phyloP scores from a whole-genome alignment of 257 asterid genomes.

The Petunia axillaris region DNA sequence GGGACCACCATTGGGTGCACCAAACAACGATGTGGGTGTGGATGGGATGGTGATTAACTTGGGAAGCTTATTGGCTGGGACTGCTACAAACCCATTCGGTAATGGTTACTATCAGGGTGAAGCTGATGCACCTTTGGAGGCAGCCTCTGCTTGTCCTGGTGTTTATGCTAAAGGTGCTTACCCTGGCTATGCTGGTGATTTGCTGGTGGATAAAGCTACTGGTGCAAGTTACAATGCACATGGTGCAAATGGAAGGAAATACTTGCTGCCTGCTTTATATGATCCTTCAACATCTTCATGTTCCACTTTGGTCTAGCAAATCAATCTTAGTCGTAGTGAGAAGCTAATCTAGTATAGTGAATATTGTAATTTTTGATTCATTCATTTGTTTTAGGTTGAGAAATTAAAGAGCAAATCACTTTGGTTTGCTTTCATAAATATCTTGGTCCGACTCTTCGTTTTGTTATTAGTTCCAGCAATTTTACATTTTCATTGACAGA shows the following conservation, averaged over 20 bases:
- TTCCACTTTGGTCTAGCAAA: slow-evolving; percentile 59
- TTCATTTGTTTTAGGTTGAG: slow-evolving; percentile 24
- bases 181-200: slow-evolving; percentile 75
- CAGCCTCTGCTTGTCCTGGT: slow-evolving; percentile 78
- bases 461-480: background rate
- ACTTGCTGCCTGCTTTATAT: slow-evolving; percentile 64
- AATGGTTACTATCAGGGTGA: slow-evolving; percentile 73
- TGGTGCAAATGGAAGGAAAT: slow-evolving; percentile 64
- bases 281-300: slow-evolving; percentile 69
- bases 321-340: no score
- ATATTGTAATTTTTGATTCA: slow-evolving; percentile 26
- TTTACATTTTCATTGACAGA: no score
- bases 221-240: slow-evolving; percentile 85
- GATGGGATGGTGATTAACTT: slow-evolving; percentile 63
- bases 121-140: slow-evolving; percentile 66
- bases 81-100: slow-evolving; percentile 75
- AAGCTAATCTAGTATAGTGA: background rate
- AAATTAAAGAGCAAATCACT: background rate
- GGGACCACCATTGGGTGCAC: slow-evolving; percentile 62
- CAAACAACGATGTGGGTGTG: slow-evolving; percentile 70
- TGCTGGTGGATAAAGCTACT: slow-evolving; percentile 58
- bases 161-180: slow-evolving; percentile 78
- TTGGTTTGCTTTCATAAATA: background rate
- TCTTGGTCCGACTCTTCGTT: background rate
- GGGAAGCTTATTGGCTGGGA: slow-evolving; percentile 67